Evolutionary conservation across 1,284 basidiomycete species (phyloP), one percentile per base, ranked within the genome.

Genomic region (Vanrija sp.): DNA sequence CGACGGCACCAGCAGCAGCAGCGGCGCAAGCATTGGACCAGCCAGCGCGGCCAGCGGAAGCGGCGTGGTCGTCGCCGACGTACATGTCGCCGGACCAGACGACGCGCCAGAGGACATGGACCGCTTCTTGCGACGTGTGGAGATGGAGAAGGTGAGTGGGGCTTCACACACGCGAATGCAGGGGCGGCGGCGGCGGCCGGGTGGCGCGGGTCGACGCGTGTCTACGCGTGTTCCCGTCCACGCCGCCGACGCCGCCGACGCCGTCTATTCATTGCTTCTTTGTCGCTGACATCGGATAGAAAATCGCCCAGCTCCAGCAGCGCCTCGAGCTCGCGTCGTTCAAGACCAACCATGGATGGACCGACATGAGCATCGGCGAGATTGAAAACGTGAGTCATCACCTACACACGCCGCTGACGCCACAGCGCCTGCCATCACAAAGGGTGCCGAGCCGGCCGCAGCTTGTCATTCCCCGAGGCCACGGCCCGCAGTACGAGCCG

Each of bases 281-380:
- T 12, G 7, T 40, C 6, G 21, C 46, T 55, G 38, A 53, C 54
- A 21, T 6, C 6, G 25, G 25, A 8, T 46, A 73, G 74, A 73
- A 68, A 64, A 69, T 74, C 57, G 66, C 67, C 43, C 60, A 66
- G 26, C 59, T 76, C 25, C 74, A 76, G 55, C 72, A 73, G 57
- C 57, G 74, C 9, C 62, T 76, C 8, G 68, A 74, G 56, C 60
- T 76, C n/a, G 74, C 74, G 6, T 69, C 65, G 21, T 63, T 76
- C 48, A 76, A 76, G 54, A 66, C 71, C 34, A 65, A 67, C 34
- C 65, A 74, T 42, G 74, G 74, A 23, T 73, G 71, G 74, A 65
- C 60, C 9, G 71, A 71, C 47, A 72, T 73, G 66, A 66, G 65
- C 34, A 66, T 76, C 43, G 65, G 63, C 28, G 71, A 76, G 60